phyloP scores from a whole-genome alignment of 495 filamentous ascomycete genomes.

The Xylaria curta region DNA sequence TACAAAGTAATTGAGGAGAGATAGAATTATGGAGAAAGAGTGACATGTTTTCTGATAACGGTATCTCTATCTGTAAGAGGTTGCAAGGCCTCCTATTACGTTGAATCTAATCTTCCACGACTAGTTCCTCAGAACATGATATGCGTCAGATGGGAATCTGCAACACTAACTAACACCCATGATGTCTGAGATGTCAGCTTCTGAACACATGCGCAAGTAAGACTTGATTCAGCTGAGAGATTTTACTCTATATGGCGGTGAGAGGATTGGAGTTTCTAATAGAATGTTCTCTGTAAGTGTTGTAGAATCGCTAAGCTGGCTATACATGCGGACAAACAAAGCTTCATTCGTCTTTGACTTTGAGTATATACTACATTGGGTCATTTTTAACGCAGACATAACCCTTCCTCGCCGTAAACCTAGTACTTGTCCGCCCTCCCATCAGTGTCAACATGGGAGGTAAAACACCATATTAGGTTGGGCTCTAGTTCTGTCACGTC shows the following conservation, averaged over 20 bases:
- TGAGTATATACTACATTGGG: neutral
- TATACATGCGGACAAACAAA: neutral
- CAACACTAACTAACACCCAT: neutral
- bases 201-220: neutral
- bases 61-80: neutral
- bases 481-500: too few species aligned
- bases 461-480: too few species aligned
- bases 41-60: too few species aligned
- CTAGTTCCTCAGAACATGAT: neutral
- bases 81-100: neutral
- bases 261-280: neutral
- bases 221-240: conserved; percentile 11
- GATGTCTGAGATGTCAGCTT: neutral
- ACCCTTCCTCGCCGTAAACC: neutral
- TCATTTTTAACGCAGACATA: neutral
- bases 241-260: neutral
- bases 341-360: neutral
- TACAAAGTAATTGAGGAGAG: neutral
- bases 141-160: too few species aligned
- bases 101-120: neutral
- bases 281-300: neutral
- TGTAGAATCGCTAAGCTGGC: neutral
- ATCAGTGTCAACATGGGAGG: neutral
- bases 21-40: too few species aligned
- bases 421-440: neutral